Conservation (phyloP, 768 basidiomycete species). For the Lepiota venenata region DNA sequence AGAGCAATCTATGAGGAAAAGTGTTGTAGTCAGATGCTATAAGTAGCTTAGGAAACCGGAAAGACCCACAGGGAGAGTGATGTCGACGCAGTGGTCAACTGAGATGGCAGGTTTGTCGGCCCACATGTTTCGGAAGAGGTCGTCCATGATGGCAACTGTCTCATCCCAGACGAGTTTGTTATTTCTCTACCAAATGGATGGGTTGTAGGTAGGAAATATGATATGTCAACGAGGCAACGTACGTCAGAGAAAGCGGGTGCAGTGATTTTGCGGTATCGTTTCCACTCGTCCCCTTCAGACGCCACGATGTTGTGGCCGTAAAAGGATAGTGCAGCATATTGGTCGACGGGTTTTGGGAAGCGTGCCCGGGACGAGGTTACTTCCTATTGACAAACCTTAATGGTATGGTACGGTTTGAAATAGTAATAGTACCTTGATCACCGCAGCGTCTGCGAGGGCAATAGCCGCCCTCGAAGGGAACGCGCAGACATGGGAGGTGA, state of each 20-base stretch:
- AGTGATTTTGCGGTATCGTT: slow-evolving; percentile 54
- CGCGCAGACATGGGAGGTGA: slow-evolving; percentile 3
- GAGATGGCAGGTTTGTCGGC: slow-evolving; percentile 29
- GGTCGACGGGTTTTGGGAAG: slow-evolving; percentile 48
- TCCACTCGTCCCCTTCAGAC: slow-evolving; percentile 60
- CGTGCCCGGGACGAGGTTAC: slow-evolving; percentile 40
- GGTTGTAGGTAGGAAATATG: background rate
- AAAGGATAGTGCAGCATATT: slow-evolving; percentile 38
- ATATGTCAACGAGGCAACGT: background rate
- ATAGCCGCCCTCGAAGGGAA: slow-evolving; percentile 20
- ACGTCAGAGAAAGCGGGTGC: slow-evolving; percentile 62
- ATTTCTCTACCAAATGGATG: slow-evolving; percentile 26
- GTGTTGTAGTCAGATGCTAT: background rate
- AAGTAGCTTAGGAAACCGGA: slow-evolving; percentile 2
- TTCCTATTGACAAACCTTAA: slow-evolving; percentile 30
- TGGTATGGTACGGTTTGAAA: background rate
- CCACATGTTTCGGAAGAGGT: slow-evolving; percentile 45
- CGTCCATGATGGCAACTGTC: slow-evolving; percentile 33
- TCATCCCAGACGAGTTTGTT: slow-evolving; percentile 47
- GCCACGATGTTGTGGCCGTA: slow-evolving; percentile 58
- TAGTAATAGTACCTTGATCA: slow-evolving; percentile 32
- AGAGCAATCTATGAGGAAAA: slow-evolving; percentile 38
- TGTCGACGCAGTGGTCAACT: slow-evolving; percentile 40
- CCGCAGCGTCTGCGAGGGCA: slow-evolving; percentile 33
- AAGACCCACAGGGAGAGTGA: slow-evolving; percentile 45